Evolutionary conservation across 2,329 filamentous ascomycete genomes (phyloP), one percentile per base, ranked within the genome.

Genomic region (Alternaria ventricosa): DNA sequence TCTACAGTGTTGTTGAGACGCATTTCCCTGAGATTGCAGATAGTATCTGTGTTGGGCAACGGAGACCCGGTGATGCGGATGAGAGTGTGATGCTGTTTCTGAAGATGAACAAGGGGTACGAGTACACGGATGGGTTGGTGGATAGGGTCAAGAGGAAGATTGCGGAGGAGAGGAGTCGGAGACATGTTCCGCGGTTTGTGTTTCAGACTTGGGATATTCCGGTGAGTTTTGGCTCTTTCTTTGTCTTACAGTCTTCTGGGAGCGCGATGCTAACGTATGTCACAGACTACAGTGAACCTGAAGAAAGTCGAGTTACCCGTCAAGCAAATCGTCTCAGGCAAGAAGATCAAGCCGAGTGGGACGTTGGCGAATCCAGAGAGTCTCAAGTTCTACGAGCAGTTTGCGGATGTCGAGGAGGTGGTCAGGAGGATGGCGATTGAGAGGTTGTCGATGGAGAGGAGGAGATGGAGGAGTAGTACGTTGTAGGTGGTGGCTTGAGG

Each of bases 241-340:
- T 15, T 41, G 7, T 18, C 49, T 57, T 13, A 10, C 7, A 6
- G 36, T 1, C 1, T 3, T 41, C 4, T 41, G 15, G n/a, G 33
- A 41, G 33, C 2, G 4, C 3, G 30, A 59, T 50, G 13, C 20
- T 56, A 27, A 45, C 25, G 10, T 11, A 2, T 11, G 2, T 36
- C 0, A n/a, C 50, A 93, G 89, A 92, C 89, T 0, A 96, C 92
- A 0, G 89, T 96, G 66, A 96, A 95, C 75, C 80, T 92, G 54
- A 96, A 96, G 78, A 96, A 96, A 79, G 92, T 96, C 5, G 92
- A 96, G 77, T 72, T 96, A 56, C 92, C 92, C 0, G 90, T 96
- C 28, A 96, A 96, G 81, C 90, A 92, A 74, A 96, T 96, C 66
- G 89, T 96, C 1, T 93, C 88, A 0, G 92, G 92, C 0, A 88